Evolutionary conservation across 2,329 filamentous ascomycete species (phyloP).

Genomic region (Myriosclerotinia curreyana): DNA sequence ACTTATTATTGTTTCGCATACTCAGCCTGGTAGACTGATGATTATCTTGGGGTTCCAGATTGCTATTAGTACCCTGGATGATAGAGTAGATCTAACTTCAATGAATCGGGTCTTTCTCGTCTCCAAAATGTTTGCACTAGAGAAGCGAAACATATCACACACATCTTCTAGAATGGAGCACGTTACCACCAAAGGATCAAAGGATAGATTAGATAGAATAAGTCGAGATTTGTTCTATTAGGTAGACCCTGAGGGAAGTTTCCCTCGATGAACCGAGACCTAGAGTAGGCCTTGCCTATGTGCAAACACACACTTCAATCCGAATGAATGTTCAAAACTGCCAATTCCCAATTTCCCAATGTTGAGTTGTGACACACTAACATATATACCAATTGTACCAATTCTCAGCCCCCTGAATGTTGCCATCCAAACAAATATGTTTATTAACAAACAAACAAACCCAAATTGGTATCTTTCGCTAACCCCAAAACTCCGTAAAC

Average conservation of each 20-base stretch:
- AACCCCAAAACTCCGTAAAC: not conserved
- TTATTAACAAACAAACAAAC: not conserved
- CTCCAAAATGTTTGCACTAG: not conserved
- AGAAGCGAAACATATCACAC: too few species aligned
- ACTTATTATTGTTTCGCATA: not conserved
- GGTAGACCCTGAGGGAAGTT: too few species aligned
- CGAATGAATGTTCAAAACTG: too few species aligned
- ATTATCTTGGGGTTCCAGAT: not conserved
- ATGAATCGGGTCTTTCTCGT: not conserved
- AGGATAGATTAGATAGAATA: too few species aligned
- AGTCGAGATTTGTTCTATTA: too few species aligned
- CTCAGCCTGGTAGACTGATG: not conserved
- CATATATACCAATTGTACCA: conserved; percentile 4
- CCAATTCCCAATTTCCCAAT: too few species aligned
- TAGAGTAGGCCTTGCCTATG: too few species aligned
- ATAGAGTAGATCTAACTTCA: conserved; percentile 3
- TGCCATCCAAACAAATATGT: not conserved
- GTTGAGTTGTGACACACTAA: not conserved
- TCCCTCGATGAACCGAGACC: too few species aligned
- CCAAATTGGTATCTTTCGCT: not conserved
- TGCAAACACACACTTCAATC: not conserved
- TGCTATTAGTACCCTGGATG: not conserved
- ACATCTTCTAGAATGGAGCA: too few species aligned
- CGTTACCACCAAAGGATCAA: too few species aligned
- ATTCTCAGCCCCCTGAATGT: not conserved